phyloP scores from a whole-genome alignment of 495 filamentous ascomycete genomes.

The Tuber melanosporum region DNA sequence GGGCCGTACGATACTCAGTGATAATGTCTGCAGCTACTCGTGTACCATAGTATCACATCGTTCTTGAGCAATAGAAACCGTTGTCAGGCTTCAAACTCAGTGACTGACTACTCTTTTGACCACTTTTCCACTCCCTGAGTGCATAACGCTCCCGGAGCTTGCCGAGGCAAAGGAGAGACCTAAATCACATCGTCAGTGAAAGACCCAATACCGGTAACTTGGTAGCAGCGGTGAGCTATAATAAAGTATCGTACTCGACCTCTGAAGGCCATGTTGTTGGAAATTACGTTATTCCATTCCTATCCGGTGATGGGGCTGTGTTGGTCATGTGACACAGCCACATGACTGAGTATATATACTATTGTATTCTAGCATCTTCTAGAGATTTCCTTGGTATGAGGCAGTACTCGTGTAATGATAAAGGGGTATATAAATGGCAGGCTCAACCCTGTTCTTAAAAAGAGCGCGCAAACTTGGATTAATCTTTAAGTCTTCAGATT shows the following conservation, averaged over 20 bases:
- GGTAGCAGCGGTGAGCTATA: background rate
- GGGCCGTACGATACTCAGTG: background rate
- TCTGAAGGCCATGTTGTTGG: background rate
- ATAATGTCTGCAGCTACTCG: background rate
- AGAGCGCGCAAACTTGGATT: too few species aligned
- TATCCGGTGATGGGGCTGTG: too few species aligned
- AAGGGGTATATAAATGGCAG: too few species aligned
- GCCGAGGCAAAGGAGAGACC: background rate
- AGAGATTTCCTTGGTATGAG: too few species aligned
- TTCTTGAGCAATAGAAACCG: background rate
- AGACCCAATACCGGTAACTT: background rate
- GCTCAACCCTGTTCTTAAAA: too few species aligned
- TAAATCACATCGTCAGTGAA: background rate
- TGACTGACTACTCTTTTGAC: background rate
- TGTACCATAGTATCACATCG: background rate
- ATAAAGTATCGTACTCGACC: background rate
- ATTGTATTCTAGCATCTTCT: too few species aligned
- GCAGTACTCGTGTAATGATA: too few species aligned
- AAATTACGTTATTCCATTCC: too few species aligned
- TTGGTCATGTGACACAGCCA: too few species aligned
- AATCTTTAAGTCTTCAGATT: too few species aligned
- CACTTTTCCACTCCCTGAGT: too few species aligned
- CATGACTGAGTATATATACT: too few species aligned
- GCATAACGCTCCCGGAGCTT: background rate
- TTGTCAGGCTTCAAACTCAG: background rate